A percentile compares a stretch with the other conserved stretches of the same genome.
Evolutionary conservation across 129 eudicot genomes (phyloP).

Genomic region (Chrysanthemum seticuspe): DNA sequence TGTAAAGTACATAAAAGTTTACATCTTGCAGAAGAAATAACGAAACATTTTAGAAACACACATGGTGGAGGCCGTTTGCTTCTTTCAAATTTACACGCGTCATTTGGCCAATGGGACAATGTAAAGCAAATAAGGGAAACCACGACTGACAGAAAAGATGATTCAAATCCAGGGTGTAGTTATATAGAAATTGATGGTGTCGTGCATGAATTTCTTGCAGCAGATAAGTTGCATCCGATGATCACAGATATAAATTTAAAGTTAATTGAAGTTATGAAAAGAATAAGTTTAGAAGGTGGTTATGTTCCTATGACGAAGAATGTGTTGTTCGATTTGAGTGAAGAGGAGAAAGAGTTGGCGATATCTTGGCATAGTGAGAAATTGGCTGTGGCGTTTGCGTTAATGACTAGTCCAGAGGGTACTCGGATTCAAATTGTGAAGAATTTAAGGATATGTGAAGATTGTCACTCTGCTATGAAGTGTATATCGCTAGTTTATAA

Average conservation of each 20-base stretch:
- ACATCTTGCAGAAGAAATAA: slow-evolving; percentile 34
- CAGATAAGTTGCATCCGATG: slow-evolving; percentile 42
- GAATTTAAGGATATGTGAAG: background rate
- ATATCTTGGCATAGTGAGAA: background rate
- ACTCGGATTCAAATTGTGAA: background rate
- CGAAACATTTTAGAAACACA: slow-evolving; percentile 19
- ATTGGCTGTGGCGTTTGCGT: too few species aligned
- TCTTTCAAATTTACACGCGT: slow-evolving; percentile 42
- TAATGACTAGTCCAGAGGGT: too few species aligned
- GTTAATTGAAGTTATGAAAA: slow-evolving; percentile 39
- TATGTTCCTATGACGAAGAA: background rate
- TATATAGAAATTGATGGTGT: slow-evolving; percentile 41
- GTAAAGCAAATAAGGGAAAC: slow-evolving; percentile 30
- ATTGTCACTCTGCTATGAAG: background rate
- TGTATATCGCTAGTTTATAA: background rate
- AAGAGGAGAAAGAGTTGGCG: background rate
- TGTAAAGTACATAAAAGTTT: slow-evolving; percentile 44
- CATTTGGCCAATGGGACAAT: slow-evolving; percentile 41
- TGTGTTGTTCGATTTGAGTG: background rate
- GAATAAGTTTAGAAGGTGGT: slow-evolving; percentile 33
- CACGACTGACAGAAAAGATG: slow-evolving; percentile 20
- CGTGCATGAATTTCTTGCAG: slow-evolving; percentile 42
- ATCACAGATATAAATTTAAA: slow-evolving; percentile 30
- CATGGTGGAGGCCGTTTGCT: slow-evolving; percentile 31
- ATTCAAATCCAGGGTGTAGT: slow-evolving; percentile 38